A percentile compares a stretch with the other conserved stretches of the same genome.
These are phyloP conservation scores for Herpetomonas tarakana DNA, from an alignment of 208 protist genomes.

Conservation along the genomic window DNA sequence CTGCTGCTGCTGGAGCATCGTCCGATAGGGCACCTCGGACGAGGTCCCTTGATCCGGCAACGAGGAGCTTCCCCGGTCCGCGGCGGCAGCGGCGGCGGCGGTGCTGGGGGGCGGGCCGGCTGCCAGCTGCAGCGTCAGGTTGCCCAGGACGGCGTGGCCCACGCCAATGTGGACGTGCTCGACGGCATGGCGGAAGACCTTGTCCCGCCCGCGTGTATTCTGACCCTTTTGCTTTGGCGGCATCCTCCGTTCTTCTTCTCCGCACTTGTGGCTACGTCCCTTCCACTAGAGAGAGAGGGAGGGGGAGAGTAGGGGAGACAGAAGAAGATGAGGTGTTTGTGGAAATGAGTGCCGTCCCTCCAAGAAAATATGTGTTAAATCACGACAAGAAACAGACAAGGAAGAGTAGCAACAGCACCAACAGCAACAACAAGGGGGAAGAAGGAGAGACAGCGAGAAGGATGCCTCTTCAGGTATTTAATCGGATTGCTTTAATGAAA, in stretches of 20 bases:
- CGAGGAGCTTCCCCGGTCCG: background rate
- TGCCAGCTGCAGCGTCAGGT: conserved; percentile 62
- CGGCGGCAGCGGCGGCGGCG: conserved; percentile 5
- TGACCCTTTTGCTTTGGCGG: conserved; percentile 78
- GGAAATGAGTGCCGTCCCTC: no score
- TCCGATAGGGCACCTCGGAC: background rate
- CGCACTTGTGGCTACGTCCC: background rate
- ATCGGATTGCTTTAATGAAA: no score
- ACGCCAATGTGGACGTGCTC: conserved; percentile 88
- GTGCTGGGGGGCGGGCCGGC: conserved; percentile 14
- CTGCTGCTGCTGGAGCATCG: conserved; percentile 1
- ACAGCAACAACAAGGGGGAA: no score
- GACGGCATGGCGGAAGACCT: conserved; percentile 84
- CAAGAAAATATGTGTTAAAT: no score
- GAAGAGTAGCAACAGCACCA: no score
- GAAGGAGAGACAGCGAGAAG: no score
- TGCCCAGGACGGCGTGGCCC: conserved; percentile 78
- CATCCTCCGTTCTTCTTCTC: conserved; percentile 27
- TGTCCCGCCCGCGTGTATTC: conserved; percentile 57
- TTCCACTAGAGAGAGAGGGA: no score
- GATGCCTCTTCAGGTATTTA: no score
- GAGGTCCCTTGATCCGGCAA: background rate
- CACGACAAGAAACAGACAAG: no score
- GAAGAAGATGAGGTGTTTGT: no score
- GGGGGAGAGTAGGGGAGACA: no score